Evolutionary conservation across 345 rosid genomes (phyloP), one percentile per base, ranked within the genome.

Genomic region (Brassica nigra): DNA sequence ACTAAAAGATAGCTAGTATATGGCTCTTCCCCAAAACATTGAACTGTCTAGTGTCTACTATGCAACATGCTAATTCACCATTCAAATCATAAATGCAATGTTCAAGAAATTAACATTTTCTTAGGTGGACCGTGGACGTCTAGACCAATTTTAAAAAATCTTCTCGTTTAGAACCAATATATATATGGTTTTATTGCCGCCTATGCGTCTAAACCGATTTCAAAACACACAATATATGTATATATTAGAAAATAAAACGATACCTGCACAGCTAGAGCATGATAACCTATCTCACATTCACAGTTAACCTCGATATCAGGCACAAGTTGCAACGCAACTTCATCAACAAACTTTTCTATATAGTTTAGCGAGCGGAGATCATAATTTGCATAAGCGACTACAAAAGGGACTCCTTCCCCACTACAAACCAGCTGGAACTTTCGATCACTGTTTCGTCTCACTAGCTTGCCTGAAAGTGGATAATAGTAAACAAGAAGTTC

Each of bases 391-490:
- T 16, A 12, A 47, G 55, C 55, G 16, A 47, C 16, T 4, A 14
- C 55, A 14, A 47, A 47, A 14, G 55, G 55, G 55, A 47, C 55
- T 12, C 55, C 55, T 2, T 47, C 55, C 6, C 55, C 6, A 47
- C 14, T 72, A 77, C 82, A 84, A 47, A 66, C 73, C 9, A 85
- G 15, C 37, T 74, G 68, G 70, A 81, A 81, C 70, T 72, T 83
- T 11, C 83, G 62, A 42, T 80, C 80, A 49, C 81, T 70, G 12
- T 30, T 39, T 18, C 69, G 16, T 42, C 84, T 81, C 78, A 65
- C 76, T 37, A 88, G 74, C 81, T 74, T 87, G 15, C 92, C 89
- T 14, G 87, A 87, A 30, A 88, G 67, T 2, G 89, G 91, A 44
- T 84, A 85, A 78, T 81, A 84, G 44, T 77, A 74, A 49, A 88